A percentile compares a stretch with the other conserved stretches of the same genome.
phyloP scores from a whole-genome alignment of 306 rosid genomes.

The Dalbergia cochinchinensis region DNA sequence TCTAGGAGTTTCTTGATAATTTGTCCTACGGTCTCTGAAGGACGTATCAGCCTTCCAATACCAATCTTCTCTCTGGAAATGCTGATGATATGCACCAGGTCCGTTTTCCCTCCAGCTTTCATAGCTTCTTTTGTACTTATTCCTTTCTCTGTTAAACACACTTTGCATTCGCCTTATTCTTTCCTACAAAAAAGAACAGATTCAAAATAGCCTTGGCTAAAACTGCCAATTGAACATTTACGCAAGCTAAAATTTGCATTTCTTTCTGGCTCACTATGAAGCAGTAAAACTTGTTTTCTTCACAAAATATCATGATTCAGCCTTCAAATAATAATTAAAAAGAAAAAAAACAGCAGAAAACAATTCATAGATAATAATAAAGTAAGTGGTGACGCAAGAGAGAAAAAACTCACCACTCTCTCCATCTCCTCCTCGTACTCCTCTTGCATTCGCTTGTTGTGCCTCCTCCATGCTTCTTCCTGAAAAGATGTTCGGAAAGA shows the following conservation, averaged over 20 bases:
- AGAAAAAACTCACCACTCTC: slow-evolving; percentile 78
- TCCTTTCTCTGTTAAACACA: slow-evolving; percentile 97
- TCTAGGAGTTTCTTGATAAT: slow-evolving; percentile 72
- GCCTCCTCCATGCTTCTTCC: slow-evolving; percentile 91
- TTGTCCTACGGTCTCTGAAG: slow-evolving; percentile 66
- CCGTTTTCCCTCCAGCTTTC: slow-evolving; percentile 90
- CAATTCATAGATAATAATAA: not conserved
- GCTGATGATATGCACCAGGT: slow-evolving; percentile 68
- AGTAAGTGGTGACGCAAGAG: not conserved
- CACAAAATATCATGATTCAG: not conserved
- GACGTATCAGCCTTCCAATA: slow-evolving; percentile 91
- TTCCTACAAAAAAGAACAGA: slow-evolving; percentile 62
- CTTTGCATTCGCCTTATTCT: slow-evolving; percentile 98
- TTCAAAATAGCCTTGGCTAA: slow-evolving; percentile 20
- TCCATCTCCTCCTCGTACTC: slow-evolving; percentile 98
- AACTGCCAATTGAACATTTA: slow-evolving; percentile 26
- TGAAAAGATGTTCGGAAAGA: slow-evolving; percentile 76
- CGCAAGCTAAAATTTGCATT: slow-evolving; percentile 26
- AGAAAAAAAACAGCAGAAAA: not conserved
- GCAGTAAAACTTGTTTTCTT: slow-evolving; percentile 33
- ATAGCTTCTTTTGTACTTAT: slow-evolving; percentile 71
- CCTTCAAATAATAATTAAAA: not conserved
- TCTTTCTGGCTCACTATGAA: slow-evolving; percentile 4
- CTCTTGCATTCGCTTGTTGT: slow-evolving; percentile 88
- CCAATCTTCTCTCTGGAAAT: slow-evolving; percentile 96